A percentile compares a stretch with the other conserved stretches of the same genome.
Evolutionary conservation across 495 filamentous ascomycete genomes (phyloP).

Genomic region (Xylaria scruposa): DNA sequence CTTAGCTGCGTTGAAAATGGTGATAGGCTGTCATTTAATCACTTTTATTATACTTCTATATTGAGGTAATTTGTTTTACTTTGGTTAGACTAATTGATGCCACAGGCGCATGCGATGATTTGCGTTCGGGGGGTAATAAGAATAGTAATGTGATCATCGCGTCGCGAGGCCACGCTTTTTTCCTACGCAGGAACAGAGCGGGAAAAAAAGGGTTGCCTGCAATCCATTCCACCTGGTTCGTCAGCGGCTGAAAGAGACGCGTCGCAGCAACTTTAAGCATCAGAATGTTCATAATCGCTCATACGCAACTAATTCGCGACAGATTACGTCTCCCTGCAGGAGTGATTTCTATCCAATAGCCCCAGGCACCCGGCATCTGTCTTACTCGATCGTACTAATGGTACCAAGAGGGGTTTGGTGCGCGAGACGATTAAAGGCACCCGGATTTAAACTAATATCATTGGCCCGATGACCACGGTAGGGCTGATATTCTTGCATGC

Average conservation of each 20-base stretch:
- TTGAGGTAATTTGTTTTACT: background rate
- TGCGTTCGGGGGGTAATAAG: background rate
- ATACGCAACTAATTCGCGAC: constrained; percentile 29
- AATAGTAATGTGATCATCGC: background rate
- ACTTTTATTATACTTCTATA: no score
- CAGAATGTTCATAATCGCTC: constrained; percentile 1
- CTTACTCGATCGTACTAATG: constrained; percentile 28
- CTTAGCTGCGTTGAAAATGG: background rate
- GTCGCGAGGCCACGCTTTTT: background rate
- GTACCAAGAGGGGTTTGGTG: constrained; percentile 11
- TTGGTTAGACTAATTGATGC: background rate
- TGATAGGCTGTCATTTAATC: background rate
- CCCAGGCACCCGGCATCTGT: constrained; percentile 41
- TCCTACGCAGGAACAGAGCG: background rate
- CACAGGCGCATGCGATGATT: no score
- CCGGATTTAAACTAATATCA: background rate
- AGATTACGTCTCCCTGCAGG: constrained; percentile 34
- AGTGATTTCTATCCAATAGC: constrained; percentile 20
- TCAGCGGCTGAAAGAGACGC: background rate
- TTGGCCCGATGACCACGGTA: constrained; percentile 9
- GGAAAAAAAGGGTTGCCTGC: background rate
- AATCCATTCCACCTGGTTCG: background rate
- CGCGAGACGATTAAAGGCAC: constrained; percentile 20
- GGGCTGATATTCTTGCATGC: constrained; percentile 21
- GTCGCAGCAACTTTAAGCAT: background rate